phyloP scores from a whole-genome alignment of 2,329 filamentous ascomycete species.

The Scedosporium aurantiacum region DNA sequence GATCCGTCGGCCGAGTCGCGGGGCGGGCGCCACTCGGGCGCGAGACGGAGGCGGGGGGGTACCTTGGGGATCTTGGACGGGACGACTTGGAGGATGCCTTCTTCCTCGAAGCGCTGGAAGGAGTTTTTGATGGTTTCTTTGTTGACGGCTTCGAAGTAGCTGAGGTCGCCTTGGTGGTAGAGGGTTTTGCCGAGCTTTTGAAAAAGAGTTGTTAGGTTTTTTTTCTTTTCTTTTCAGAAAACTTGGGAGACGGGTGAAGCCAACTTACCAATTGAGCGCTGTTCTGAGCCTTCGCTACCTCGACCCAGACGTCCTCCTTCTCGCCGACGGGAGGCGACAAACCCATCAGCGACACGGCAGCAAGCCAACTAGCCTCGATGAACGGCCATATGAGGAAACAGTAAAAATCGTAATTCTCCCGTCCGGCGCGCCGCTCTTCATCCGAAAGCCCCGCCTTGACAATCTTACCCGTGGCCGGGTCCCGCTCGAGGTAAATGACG shows the following conservation, averaged over 20 bases:
- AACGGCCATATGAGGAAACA: slow-evolving; percentile 99
- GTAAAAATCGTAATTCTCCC: slow-evolving; percentile 97
- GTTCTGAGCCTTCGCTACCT: slow-evolving; percentile 65
- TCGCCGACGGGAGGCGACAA: slow-evolving; percentile 58
- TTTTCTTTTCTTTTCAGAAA: background rate
- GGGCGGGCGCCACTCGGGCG: slow-evolving; percentile 62
- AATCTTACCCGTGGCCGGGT: slow-evolving; percentile 41
- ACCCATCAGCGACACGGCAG: slow-evolving; percentile 77
- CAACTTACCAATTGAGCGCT: slow-evolving; percentile 63
- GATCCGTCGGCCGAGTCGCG: slow-evolving; percentile 50
- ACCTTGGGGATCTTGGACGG: slow-evolving; percentile 55
- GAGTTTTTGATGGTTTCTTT: slow-evolving; percentile 95
- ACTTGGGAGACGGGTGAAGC: background rate
- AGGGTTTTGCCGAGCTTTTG: slow-evolving; percentile 85
- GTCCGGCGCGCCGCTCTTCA: slow-evolving; percentile 62
- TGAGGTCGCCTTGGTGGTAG: slow-evolving; percentile 93
- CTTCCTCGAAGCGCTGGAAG: slow-evolving; percentile 77
- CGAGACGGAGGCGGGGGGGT: slow-evolving; percentile 53
- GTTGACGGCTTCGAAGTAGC: slow-evolving; percentile 97
- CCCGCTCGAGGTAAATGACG: slow-evolving; percentile 58
- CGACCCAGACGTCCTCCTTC: slow-evolving; percentile 61
- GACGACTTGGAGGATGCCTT: slow-evolving; percentile 71
- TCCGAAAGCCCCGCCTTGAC: slow-evolving; percentile 62
- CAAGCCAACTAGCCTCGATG: slow-evolving; percentile 88
- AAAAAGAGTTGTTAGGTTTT: background rate